phyloP scores from a whole-genome alignment of 176 grass and related monocot genomes.

The Oryza glaberrima region DNA sequence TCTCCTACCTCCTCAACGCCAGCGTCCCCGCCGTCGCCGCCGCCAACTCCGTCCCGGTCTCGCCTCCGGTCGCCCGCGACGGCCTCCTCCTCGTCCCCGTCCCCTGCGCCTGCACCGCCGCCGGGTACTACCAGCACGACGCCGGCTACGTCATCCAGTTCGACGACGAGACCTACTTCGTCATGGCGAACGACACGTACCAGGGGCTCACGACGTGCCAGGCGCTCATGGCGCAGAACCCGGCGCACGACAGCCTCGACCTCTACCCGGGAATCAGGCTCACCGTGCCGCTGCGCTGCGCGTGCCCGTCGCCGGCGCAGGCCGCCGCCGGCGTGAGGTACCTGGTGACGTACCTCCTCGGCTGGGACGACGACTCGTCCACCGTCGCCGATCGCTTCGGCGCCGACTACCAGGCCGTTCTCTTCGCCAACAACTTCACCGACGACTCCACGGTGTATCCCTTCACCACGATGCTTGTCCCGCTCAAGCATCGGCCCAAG shows the following conservation, averaged over 20 bases:
- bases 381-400: conserved; percentile 48
- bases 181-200: conserved; percentile 57
- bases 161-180: conserved; percentile 43
- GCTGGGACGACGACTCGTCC: conserved; percentile 21
- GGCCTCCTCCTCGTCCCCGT: conserved; percentile 55
- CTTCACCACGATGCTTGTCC: conserved; percentile 61
- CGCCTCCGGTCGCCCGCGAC: neutral
- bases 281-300: conserved; percentile 54
- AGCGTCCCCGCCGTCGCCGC: conserved; percentile 30
- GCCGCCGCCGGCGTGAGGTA: conserved; percentile 43
- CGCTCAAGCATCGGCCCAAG: conserved; percentile 48
- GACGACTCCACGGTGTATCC: conserved; percentile 40
- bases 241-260: conserved; percentile 22
- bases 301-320: conserved; percentile 57
- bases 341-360: conserved; percentile 54
- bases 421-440: conserved; percentile 56
- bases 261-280: conserved; percentile 14
- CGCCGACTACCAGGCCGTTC: conserved; percentile 31
- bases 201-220: conserved; percentile 62
- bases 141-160: conserved; percentile 40
- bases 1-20: conserved; percentile 30
- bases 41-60: conserved; percentile 27
- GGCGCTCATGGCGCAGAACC: conserved; percentile 65
- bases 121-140: conserved; percentile 67
- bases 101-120: conserved; percentile 50